Percentiles rank a stretch among this genome's conserved stretches.
Evolutionary conservation across 139 green algal species (phyloP).

Genomic region (Pleodorina starrii): DNA sequence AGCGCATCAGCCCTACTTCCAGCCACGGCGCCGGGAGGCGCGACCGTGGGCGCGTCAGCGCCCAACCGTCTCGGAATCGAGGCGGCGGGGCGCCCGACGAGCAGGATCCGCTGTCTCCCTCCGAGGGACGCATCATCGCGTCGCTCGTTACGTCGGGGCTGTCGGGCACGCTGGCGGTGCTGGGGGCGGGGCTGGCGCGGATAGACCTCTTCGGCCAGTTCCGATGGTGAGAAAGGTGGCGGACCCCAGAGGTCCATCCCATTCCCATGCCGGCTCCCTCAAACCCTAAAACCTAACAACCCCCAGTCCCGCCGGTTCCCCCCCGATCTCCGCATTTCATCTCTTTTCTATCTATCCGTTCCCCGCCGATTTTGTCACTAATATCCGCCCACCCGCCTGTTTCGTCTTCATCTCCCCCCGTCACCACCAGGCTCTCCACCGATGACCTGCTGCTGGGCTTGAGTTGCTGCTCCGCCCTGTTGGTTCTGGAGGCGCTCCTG

Average conservation of each 20-base stretch:
- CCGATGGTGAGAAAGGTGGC: conserved; percentile 34
- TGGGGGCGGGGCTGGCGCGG: neutral
- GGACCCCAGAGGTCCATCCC: too few relatives aligned
- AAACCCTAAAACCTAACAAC: too few relatives aligned
- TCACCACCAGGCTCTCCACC: neutral
- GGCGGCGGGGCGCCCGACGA: neutral
- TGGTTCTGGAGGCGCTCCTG: conserved; percentile 40
- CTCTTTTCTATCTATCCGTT: too few relatives aligned
- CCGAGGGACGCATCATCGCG: conserved; percentile 7
- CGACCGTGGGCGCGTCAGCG: neutral
- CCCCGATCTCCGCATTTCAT: too few relatives aligned
- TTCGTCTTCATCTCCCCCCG: too few relatives aligned
- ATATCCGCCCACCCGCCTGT: too few relatives aligned
- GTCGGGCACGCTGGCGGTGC: conserved; percentile 19
- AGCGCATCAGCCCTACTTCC: neutral
- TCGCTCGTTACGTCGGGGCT: conserved; percentile 15
- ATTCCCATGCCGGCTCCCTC: too few relatives aligned
- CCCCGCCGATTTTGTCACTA: too few relatives aligned
- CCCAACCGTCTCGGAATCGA: neutral
- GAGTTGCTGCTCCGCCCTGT: neutral
- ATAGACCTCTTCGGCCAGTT: conserved; percentile 40
- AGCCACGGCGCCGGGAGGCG: neutral
- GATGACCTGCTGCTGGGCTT: conserved; percentile 6
- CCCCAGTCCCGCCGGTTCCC: too few relatives aligned
- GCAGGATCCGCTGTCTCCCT: neutral